Percentiles rank a stretch among this genome's conserved stretches.
Conservation (phyloP, 768 basidiomycete genomes). For the Mycena sanguinolenta region DNA sequence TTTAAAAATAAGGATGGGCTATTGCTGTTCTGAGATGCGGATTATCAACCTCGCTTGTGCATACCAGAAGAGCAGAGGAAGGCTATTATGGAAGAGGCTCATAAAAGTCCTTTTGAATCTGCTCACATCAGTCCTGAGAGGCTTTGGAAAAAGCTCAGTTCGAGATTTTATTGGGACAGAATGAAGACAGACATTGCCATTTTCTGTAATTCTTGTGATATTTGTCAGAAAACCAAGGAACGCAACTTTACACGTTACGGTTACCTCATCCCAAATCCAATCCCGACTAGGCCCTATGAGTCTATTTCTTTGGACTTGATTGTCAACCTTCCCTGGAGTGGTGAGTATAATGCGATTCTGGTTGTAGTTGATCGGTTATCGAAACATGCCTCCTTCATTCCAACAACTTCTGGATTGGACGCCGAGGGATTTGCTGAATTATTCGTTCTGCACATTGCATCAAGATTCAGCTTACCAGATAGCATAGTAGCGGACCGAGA, state of each 20-base stretch:
- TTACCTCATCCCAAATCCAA: constrained; percentile 39
- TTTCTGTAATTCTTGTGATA: not conserved
- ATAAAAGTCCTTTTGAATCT: not conserved
- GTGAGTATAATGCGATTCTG: constrained; percentile 21
- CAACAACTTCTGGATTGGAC: constrained; percentile 11
- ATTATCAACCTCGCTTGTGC: not conserved
- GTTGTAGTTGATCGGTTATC: not conserved
- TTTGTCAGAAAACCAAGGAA: not conserved
- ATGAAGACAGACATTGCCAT: not conserved
- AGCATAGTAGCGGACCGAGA: constrained; percentile 21
- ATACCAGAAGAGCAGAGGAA: not conserved
- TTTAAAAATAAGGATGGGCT: not conserved
- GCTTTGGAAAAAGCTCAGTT: not conserved
- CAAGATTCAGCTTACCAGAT: constrained; percentile 9
- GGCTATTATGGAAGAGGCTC: not conserved
- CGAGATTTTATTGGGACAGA: not conserved
- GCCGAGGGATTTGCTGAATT: not conserved
- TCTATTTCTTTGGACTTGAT: constrained; percentile 44
- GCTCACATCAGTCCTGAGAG: not conserved
- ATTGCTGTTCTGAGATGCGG: not conserved
- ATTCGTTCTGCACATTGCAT: constrained; percentile 6
- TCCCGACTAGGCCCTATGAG: constrained; percentile 39
- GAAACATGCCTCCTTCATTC: constrained; percentile 28
- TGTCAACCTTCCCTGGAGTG: constrained; percentile 37
- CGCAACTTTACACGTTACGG: constrained; percentile 6